Percentiles rank a stretch among this genome's conserved stretches.
Conservation (phyloP, 139 green algal species). For the Tetradesmus obliquus region DNA sequence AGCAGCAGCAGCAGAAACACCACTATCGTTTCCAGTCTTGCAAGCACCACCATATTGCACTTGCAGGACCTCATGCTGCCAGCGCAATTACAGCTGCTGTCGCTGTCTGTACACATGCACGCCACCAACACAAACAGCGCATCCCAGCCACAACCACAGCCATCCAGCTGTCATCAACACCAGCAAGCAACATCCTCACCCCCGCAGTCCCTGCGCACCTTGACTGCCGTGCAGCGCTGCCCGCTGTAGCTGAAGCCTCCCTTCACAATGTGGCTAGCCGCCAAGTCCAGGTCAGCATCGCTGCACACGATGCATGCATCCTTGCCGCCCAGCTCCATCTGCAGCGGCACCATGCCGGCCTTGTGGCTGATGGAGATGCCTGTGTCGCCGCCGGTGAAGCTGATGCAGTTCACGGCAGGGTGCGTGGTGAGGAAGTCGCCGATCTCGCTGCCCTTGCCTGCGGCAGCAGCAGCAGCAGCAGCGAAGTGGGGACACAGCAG, state of each 20-base stretch:
- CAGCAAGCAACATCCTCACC: neutral
- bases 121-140: neutral
- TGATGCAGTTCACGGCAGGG: constrained; percentile 57
- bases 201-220: constrained; percentile 45
- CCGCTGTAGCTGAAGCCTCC: constrained; percentile 93
- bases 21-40: neutral
- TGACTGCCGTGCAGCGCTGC: constrained; percentile 93
- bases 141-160: neutral
- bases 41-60: neutral
- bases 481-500: neutral
- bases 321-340: constrained; percentile 99
- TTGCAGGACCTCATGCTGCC: neutral
- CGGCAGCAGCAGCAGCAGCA: neutral
- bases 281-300: constrained; percentile 92
- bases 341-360: constrained; percentile 93
- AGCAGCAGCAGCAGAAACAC: neutral
- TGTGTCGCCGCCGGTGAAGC: constrained; percentile 45
- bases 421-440: constrained; percentile 97
- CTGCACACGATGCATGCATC: constrained; percentile 63
- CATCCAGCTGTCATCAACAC: neutral
- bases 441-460: constrained; percentile 87
- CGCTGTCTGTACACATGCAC: neutral
- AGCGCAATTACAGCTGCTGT: neutral
- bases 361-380: constrained; percentile 66
- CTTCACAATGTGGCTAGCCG: constrained; percentile 93